Evolutionary conservation across 179 eudicot genomes (phyloP), one percentile per base, ranked within the genome.

Genomic region (Silene vulgaris): DNA sequence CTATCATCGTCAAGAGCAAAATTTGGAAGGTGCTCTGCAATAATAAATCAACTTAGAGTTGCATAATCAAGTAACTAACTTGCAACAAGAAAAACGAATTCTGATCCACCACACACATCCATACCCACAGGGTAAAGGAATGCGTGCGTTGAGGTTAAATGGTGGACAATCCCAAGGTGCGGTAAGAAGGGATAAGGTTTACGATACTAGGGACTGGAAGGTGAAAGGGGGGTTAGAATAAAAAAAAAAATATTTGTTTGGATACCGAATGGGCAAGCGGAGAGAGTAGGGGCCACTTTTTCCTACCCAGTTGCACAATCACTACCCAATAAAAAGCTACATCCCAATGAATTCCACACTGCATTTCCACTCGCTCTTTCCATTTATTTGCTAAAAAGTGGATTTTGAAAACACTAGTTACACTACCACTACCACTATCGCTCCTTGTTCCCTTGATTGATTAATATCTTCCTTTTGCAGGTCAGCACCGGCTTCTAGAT

Each of bases 1-100:
- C 91, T 84, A 74, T 93, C 97, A 65, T 93, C 97, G 52, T 87
- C 90, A 60, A 93, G 83, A 78, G 98, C 97, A 86, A 64, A 64
- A 21, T 12, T 11, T 4, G 68, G 68, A 64, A 64, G 68, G n/a
- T 29, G 35, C 35, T 64, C 68, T 64, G 68, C 19, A 28, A 11
- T 11, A 29, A 28, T 29, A 64, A 11, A 14, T 12, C 68, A 64
- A 29, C 5, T 52, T 29, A 28, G 17, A 26, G 17, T 64, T 64
- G 26, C 35, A 64, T 1, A 64, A 29, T 23, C 3, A 9, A 29
- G 2, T 9, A 29, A 29, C 0, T 52, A 52, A 52, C 12, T 52
- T 52, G 4, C 17, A 52, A 5, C 59, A 13, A 1, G 59, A 52
- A 0, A 52, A 52, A 45, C 6, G 48, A 52, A 52, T 52, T 52